Evolutionary conservation across 2,329 filamentous ascomycete species (phyloP).

Genomic region (Stagonosporopsis chrysanthemi): DNA sequence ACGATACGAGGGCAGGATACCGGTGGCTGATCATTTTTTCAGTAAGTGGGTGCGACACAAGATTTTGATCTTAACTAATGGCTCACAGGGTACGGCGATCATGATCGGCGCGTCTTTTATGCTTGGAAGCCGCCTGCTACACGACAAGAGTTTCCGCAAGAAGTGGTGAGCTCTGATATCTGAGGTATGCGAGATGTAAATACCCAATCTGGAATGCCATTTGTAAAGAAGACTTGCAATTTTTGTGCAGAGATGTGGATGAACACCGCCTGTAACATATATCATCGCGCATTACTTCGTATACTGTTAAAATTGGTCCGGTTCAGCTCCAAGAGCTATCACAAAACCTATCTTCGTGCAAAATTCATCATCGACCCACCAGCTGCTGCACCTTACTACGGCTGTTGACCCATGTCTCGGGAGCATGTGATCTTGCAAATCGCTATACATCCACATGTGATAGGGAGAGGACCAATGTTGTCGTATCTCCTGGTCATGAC

Average conservation of each 20-base stretch:
- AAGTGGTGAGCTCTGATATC: slow-evolving; percentile 19
- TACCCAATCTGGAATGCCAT: not conserved
- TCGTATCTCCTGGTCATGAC: not conserved
- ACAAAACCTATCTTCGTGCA: not conserved
- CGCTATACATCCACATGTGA: not conserved
- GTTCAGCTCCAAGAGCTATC: not conserved
- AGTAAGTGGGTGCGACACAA: slow-evolving; percentile 17
- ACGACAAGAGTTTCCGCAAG: slow-evolving; percentile 21
- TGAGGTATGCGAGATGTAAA: not conserved
- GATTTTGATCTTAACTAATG: not conserved
- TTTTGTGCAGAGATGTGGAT: not conserved
- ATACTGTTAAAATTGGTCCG: not conserved
- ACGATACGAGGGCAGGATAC: slow-evolving; percentile 31
- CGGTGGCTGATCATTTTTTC: slow-evolving; percentile 36
- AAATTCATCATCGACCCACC: too few species aligned
- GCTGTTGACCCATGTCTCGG: not conserved
- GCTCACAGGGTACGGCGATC: slow-evolving; percentile 23
- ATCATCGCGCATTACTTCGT: not conserved
- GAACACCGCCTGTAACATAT: not conserved
- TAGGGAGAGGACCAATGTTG: not conserved
- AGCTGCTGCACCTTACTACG: too few species aligned
- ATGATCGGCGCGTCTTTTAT: slow-evolving; percentile 29
- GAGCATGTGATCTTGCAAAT: not conserved
- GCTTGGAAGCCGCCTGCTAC: slow-evolving; percentile 29
- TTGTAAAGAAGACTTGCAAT: not conserved